Evolutionary conservation across 768 basidiomycete species (phyloP).

Genomic region (Macrolepiota fuliginosa): DNA sequence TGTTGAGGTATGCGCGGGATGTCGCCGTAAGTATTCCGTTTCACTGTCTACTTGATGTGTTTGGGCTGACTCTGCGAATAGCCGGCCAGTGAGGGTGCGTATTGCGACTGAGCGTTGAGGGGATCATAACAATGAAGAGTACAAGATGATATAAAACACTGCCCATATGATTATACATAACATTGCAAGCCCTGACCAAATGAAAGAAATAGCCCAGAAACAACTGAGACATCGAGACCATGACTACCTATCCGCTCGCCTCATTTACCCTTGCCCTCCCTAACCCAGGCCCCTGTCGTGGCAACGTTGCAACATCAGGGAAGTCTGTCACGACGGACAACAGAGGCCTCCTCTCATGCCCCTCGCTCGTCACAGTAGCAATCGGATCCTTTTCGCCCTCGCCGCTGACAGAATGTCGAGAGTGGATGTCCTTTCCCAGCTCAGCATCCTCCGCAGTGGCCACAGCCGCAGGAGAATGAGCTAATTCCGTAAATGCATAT

Average conservation of each 20-base stretch:
- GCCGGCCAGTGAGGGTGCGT: constrained; percentile 83
- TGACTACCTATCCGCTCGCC: neutral
- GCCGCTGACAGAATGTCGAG: neutral
- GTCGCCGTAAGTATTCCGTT: constrained; percentile 67
- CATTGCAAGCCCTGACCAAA: neutral
- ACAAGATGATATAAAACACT: neutral
- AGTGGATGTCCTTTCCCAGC: neutral
- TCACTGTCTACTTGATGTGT: neutral
- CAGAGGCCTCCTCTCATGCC: neutral
- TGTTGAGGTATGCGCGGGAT: constrained; percentile 81
- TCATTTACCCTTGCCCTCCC: neutral
- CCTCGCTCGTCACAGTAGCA: neutral
- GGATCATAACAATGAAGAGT: neutral
- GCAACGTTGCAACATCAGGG: neutral
- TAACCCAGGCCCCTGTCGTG: neutral
- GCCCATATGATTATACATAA: neutral
- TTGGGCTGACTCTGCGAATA: constrained; percentile 24
- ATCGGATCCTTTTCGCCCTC: neutral
- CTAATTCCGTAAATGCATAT: neutral
- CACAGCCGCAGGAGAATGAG: neutral
- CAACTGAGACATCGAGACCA: neutral
- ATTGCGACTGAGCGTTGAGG: constrained; percentile 59
- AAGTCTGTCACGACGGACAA: neutral
- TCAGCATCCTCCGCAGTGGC: neutral
- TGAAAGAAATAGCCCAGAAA: neutral